Evolutionary conservation across 78 protist species (phyloP).

Genomic region (Dictyostelium brefeldianum): DNA sequence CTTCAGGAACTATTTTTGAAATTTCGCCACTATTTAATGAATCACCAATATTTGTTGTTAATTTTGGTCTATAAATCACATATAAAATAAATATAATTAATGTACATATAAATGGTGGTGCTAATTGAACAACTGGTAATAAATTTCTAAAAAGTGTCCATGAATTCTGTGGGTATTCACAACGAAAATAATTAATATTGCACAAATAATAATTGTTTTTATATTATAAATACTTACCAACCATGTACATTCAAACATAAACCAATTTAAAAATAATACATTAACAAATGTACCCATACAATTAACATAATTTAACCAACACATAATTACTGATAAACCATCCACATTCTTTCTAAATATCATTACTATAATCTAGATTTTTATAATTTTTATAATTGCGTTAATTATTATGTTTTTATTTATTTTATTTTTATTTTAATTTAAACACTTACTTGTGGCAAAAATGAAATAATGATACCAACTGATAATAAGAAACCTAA

Average conservation of each 20-base stretch:
- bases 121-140: slow-evolving; percentile 58
- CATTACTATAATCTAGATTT: slow-evolving; percentile 24
- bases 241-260: slow-evolving; percentile 40
- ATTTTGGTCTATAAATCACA: slow-evolving; percentile 50
- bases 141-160: slow-evolving; percentile 67
- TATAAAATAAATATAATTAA: slow-evolving; percentile 40
- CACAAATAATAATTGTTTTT: too few species aligned
- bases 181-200: too few species aligned
- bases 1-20: background rate
- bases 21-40: background rate
- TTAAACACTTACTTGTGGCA: slow-evolving; percentile 36
- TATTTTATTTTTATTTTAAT: too few species aligned
- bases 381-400: background rate
- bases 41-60: slow-evolving; percentile 21
- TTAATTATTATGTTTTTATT: background rate
- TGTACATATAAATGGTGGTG: slow-evolving; percentile 48
- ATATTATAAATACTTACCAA: slow-evolving; percentile 16
- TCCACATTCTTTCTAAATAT: slow-evolving; percentile 68
- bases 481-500: slow-evolving; percentile 37
- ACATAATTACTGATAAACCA: slow-evolving; percentile 72
- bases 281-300: slow-evolving; percentile 69
- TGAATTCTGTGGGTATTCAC: too few species aligned
- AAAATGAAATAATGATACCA: slow-evolving; percentile 65
- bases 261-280: slow-evolving; percentile 64
- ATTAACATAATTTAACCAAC: slow-evolving; percentile 74